These are phyloP conservation scores for Bodo saltans DNA, from an alignment of 78 protist genomes.

Conservation along the genomic window DNA sequence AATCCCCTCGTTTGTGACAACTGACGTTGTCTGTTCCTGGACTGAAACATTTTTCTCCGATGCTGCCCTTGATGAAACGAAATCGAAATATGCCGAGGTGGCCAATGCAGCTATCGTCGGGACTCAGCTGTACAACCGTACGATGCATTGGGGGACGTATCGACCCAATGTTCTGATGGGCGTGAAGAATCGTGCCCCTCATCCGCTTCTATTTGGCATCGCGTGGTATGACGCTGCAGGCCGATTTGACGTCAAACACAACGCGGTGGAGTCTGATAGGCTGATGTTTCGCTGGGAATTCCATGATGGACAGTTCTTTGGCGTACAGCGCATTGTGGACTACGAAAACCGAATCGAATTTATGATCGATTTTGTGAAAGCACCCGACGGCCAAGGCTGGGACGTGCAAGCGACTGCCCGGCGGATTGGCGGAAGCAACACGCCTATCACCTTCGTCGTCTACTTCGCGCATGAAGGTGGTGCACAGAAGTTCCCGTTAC, in stretches of 20 bases:
- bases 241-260: not conserved
- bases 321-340: not conserved
- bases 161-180: not conserved
- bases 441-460: not conserved
- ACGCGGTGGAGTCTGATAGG: no score
- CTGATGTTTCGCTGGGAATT: not conserved
- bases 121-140: not conserved
- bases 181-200: not conserved
- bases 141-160: conserved; percentile 20
- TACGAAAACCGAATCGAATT: not conserved
- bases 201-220: not conserved
- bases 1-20: no score
- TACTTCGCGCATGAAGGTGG: not conserved
- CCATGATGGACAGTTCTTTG: conserved; percentile 12
- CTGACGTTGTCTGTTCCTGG: no score
- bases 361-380: not conserved
- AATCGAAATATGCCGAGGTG: no score
- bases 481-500: no score
- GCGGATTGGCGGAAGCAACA: not conserved
- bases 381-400: not conserved
- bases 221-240: not conserved
- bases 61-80: no score
- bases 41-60: no score
- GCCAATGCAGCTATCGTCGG: no score
- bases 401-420: not conserved